Evolutionary conservation across 441 rosid genomes (phyloP).

Genomic region (Adansonia gregorii): DNA sequence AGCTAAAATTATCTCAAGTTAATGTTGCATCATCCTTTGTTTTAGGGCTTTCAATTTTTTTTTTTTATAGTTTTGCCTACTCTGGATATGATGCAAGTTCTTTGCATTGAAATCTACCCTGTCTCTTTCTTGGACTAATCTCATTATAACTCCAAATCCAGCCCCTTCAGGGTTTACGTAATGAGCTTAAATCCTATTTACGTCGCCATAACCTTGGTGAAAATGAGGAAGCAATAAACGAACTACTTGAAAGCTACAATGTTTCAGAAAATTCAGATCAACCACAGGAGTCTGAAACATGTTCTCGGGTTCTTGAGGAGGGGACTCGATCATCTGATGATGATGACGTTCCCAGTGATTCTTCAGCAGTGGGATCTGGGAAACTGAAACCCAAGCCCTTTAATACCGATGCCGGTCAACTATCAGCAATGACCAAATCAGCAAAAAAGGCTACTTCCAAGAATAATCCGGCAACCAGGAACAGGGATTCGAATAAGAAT

Average conservation of each 20-base stretch:
- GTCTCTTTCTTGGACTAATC: neutral
- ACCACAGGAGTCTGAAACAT: conserved; percentile 56
- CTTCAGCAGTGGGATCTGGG: conserved; percentile 46
- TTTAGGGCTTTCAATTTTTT: neutral
- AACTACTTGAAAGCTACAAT: conserved; percentile 58
- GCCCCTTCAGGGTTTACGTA: conserved; percentile 68
- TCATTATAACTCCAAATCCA: conserved; percentile 26
- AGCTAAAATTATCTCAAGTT: neutral
- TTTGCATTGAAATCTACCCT: neutral
- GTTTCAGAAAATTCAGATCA: conserved; percentile 57
- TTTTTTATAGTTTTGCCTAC: neutral
- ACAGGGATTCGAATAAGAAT: conserved; percentile 42
- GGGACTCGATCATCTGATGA: conserved; percentile 56
- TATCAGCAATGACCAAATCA: conserved; percentile 36
- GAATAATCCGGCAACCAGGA: conserved; percentile 43
- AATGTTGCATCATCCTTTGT: neutral
- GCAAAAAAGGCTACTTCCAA: conserved; percentile 46
- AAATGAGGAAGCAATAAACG: conserved; percentile 52
- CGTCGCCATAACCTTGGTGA: conserved; percentile 60
- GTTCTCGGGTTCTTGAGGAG: conserved; percentile 62
- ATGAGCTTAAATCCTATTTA: conserved; percentile 74
- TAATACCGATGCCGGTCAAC: conserved; percentile 46
- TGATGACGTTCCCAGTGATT: conserved; percentile 58
- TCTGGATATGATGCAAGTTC: neutral
- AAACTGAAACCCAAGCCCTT: conserved; percentile 61